Percentiles rank a stretch among this genome's conserved stretches.
phyloP scores from a whole-genome alignment of 1,139 yeast genomes.

The Zygoascus meyerae region DNA sequence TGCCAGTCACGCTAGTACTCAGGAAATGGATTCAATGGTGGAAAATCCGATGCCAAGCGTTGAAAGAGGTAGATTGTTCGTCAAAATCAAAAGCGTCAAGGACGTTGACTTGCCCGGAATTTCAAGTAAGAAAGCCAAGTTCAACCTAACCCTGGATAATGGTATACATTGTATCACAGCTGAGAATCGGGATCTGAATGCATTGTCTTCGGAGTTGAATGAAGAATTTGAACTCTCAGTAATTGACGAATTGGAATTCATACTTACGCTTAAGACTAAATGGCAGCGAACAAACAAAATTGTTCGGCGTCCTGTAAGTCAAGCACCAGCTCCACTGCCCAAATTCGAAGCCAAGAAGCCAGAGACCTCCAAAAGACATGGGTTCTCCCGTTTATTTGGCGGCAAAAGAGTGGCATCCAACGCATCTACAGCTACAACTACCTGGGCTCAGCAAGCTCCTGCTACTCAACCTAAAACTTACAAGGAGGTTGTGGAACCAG shows the following conservation, averaged over 20 bases:
- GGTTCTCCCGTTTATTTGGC: constrained; percentile 20
- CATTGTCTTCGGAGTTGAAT: constrained; percentile 44
- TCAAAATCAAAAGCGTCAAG: constrained; percentile 56
- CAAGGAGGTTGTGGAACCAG: constrained; percentile 3
- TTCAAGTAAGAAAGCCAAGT: constrained; percentile 53
- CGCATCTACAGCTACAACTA: constrained; percentile 10
- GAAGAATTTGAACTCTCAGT: constrained; percentile 86
- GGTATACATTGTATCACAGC: constrained; percentile 85
- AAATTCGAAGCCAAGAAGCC: constrained; percentile 10
- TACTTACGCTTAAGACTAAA: constrained; percentile 63
- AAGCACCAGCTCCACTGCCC: constrained; percentile 13
- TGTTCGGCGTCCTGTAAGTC: constrained; percentile 26
- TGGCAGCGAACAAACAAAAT: constrained; percentile 46
- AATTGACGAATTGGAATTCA: constrained; percentile 57
- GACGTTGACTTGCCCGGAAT: constrained; percentile 52
- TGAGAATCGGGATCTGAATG: constrained; percentile 47
- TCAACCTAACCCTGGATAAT: constrained; percentile 74
- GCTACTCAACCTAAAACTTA: constrained; percentile 9
- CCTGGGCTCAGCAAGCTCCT: constrained; percentile 5
- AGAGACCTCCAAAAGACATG: constrained; percentile 11
- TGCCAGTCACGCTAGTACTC: background rate
- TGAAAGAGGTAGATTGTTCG: constrained; percentile 71
- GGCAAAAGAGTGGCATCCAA: constrained; percentile 14
- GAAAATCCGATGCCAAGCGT: constrained; percentile 27
- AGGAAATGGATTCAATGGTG: background rate